A percentile compares a stretch with the other conserved stretches of the same genome.
Conservation (phyloP, 768 basidiomycete species). For the Termitomyces sp. region DNA sequence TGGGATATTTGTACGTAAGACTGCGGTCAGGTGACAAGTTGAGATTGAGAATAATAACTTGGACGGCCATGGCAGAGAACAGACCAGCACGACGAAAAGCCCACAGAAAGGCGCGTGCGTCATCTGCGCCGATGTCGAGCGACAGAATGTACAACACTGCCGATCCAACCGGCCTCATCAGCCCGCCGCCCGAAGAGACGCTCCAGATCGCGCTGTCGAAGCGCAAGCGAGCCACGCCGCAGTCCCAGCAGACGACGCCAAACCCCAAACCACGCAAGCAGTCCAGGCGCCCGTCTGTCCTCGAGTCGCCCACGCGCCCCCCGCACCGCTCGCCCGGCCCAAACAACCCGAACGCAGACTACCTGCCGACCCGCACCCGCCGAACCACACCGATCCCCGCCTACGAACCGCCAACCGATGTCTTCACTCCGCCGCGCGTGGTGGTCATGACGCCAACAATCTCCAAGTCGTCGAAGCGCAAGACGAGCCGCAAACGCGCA, state of each 20-base stretch:
- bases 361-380: slow-evolving; percentile 23
- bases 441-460: slow-evolving; percentile 45
- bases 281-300: slow-evolving; percentile 37
- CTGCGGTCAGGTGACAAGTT: slow-evolving; percentile 9
- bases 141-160: slow-evolving; percentile 19
- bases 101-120: no score
- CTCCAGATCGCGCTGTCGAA: slow-evolving; percentile 34
- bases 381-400: slow-evolving; percentile 57
- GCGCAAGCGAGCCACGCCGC: slow-evolving; percentile 36
- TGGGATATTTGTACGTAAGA: not conserved
- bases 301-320: not conserved
- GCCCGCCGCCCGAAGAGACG: slow-evolving; percentile 63
- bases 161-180: slow-evolving; percentile 32
- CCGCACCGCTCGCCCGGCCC: slow-evolving; percentile 7
- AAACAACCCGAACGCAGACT: slow-evolving; percentile 49
- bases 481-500: slow-evolving; percentile 18
- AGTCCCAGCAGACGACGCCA: slow-evolving; percentile 44
- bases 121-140: slow-evolving; percentile 19
- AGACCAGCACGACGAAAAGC: no score
- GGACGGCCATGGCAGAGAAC: not conserved
- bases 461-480: slow-evolving; percentile 39
- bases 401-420: slow-evolving; percentile 65
- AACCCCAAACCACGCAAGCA: slow-evolving; percentile 65
- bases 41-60: not conserved
- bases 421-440: slow-evolving; percentile 72